Percentiles rank a stretch among this genome's conserved stretches.
Conservation (phyloP, 23 red algal species). For the Chondrus crispus region DNA sequence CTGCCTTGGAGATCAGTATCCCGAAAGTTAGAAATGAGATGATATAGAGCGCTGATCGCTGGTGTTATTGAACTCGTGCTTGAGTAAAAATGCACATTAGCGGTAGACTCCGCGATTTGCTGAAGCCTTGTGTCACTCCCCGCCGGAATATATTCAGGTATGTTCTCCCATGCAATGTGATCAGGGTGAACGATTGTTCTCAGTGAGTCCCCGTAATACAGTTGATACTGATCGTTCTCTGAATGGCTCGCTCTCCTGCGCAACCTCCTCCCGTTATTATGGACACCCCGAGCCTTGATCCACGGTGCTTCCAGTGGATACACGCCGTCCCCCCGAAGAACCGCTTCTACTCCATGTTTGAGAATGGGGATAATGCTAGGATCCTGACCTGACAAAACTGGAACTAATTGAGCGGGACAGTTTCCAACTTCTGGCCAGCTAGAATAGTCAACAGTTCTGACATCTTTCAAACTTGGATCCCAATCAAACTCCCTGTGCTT, state of each 20-base stretch:
- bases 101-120: conserved; percentile 5
- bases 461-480: background rate
- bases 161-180: conserved; percentile 68
- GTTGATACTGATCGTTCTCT: no score
- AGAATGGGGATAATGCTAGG: conserved; percentile 38
- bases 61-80: conserved; percentile 85
- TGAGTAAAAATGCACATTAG: conserved; percentile 24
- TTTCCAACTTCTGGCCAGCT: background rate
- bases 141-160: conserved; percentile 69
- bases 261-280: background rate
- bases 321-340: conserved; percentile 62
- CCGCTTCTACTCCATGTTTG: conserved; percentile 58
- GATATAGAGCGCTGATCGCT: conserved; percentile 69
- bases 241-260: background rate
- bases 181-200: conserved; percentile 42
- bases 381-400: background rate
- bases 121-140: conserved; percentile 61
- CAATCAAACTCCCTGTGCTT: background rate
- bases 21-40: conserved; percentile 69
- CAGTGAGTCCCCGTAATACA: conserved; percentile 5
- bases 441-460: background rate
- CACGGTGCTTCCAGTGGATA: conserved; percentile 55
- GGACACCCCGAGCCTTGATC: background rate
- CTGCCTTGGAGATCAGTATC: conserved; percentile 64
- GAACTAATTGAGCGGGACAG: background rate